phyloP scores from a whole-genome alignment of 1,284 basidiomycete genomes.

The Ustilago hordei region DNA sequence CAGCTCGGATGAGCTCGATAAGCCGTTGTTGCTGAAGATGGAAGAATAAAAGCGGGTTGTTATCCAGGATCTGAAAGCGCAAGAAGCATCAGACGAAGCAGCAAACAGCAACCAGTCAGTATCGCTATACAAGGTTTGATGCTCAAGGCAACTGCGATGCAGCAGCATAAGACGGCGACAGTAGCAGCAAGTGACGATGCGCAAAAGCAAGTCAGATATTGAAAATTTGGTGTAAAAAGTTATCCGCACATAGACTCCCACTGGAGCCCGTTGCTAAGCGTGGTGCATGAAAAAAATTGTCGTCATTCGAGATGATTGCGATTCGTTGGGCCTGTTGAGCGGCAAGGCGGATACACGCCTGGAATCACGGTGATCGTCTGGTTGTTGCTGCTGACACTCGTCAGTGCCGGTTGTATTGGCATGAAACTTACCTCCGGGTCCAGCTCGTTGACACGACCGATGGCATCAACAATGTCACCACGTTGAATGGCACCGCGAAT shows the following conservation, averaged over 20 bases:
- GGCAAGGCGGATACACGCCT: not conserved
- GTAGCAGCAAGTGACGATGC: conserved; percentile 1
- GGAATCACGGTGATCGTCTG: not conserved
- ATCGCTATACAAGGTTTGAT: not conserved
- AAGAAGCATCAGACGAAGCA: not conserved
- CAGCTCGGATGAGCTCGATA: conserved; percentile 91
- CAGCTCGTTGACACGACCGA: conserved; percentile 90
- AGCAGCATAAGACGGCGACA: conserved; percentile 5
- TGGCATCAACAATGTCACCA: conserved; percentile 93
- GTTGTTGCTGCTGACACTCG: conserved; percentile 14
- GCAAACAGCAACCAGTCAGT: conserved; percentile 11
- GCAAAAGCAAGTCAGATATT: conserved; percentile 40
- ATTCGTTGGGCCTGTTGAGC: not conserved
- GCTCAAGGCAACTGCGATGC: not conserved
- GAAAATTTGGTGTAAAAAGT: conserved; percentile 43
- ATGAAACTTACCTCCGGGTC: conserved; percentile 87
- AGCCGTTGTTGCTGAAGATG: conserved; percentile 92
- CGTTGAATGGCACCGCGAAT: conserved; percentile 93
- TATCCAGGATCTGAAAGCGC: conserved; percentile 84
- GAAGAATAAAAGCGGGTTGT: conserved; percentile 88
- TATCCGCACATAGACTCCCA: conserved; percentile 59
- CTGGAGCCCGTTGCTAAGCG: conserved; percentile 77
- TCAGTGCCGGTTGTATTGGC: not conserved
- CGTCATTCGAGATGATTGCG: conserved; percentile 39
- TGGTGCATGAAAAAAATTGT: conserved; percentile 94